These are phyloP conservation scores for Stagonosporopsis chrysanthemi DNA, from an alignment of 2,329 filamentous ascomycete genomes.

Conservation along the genomic window DNA sequence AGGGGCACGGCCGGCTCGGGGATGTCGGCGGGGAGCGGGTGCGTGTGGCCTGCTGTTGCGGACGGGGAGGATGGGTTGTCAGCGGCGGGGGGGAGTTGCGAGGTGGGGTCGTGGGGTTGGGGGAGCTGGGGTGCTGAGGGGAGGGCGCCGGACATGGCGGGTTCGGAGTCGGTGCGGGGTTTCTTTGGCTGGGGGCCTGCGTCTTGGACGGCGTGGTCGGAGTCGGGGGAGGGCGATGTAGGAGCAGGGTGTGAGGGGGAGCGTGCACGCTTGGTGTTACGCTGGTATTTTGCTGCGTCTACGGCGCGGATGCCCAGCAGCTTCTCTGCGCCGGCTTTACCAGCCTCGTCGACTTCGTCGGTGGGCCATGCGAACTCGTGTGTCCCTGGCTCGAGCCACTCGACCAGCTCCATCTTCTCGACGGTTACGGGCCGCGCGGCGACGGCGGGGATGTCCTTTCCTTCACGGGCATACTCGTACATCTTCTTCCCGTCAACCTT, in stretches of 20 bases:
- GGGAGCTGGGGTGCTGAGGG: constrained; percentile 17
- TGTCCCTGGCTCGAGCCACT: constrained; percentile 82
- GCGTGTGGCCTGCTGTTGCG: neutral
- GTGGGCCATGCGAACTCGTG: constrained; percentile 82
- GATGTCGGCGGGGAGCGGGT: constrained; percentile 9
- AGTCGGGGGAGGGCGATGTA: neutral
- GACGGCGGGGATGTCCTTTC: constrained; percentile 87
- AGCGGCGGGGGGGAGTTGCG: neutral
- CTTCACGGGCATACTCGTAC: constrained; percentile 94
- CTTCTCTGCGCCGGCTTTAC: constrained; percentile 79
- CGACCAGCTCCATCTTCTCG: constrained; percentile 76
- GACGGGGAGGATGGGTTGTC: neutral
- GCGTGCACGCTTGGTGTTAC: constrained; percentile 34
- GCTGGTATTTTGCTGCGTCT: constrained; percentile 41
- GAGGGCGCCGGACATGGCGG: constrained; percentile 45
- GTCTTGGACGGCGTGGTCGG: constrained; percentile 10
- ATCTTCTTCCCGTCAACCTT: constrained; percentile 93
- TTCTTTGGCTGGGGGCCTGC: constrained; percentile 34
- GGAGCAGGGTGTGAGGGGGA: constrained; percentile 23
- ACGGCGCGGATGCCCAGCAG: constrained; percentile 55
- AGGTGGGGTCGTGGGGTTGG: neutral
- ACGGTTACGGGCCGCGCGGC: constrained; percentile 81
- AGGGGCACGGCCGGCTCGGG: constrained; percentile 9
- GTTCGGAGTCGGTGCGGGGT: constrained; percentile 38
- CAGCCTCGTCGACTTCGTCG: constrained; percentile 76